phyloP scores from a whole-genome alignment of 768 basidiomycete species.

The Boletus sensibilis region DNA sequence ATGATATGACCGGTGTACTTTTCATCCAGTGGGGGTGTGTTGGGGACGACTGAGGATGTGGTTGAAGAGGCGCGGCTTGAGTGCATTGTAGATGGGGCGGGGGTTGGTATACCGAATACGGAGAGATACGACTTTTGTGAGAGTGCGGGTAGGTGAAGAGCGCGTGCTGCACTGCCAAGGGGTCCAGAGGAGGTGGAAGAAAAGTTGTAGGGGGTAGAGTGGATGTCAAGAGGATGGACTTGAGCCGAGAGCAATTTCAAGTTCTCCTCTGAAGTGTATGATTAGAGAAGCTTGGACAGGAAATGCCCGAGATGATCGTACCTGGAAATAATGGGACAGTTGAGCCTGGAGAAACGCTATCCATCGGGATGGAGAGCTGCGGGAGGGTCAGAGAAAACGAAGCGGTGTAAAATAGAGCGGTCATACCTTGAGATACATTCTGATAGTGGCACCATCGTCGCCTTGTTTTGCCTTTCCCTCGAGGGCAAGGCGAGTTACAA shows the following conservation, averaged over 20 bases:
- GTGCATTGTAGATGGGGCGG: slow-evolving; percentile 30
- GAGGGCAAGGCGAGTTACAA: slow-evolving; percentile 72
- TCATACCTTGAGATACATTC: slow-evolving; percentile 74
- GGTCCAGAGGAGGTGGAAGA: slow-evolving; percentile 61
- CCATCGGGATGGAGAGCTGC: slow-evolving; percentile 67
- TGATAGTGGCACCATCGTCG: slow-evolving; percentile 63
- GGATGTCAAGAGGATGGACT: slow-evolving; percentile 72
- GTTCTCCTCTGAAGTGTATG: slow-evolving; percentile 60
- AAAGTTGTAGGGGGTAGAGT: slow-evolving; percentile 74
- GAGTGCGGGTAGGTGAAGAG: slow-evolving; percentile 62
- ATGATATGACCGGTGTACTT: slow-evolving; percentile 74
- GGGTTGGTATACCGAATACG: slow-evolving; percentile 47
- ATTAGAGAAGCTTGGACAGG: not conserved
- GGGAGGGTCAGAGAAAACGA: not conserved
- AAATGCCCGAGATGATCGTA: slow-evolving; percentile 25
- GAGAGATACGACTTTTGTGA: slow-evolving; percentile 59
- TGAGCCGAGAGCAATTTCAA: slow-evolving; percentile 70
- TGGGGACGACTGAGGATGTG: slow-evolving; percentile 26
- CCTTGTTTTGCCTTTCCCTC: slow-evolving; percentile 70
- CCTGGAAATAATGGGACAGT: slow-evolving; percentile 75
- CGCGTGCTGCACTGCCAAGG: slow-evolving; percentile 65
- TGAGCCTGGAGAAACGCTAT: slow-evolving; percentile 61
- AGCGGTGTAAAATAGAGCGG: not conserved
- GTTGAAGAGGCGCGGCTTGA: slow-evolving; percentile 40
- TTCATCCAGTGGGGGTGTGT: slow-evolving; percentile 51